Evolutionary conservation across 2,329 filamentous ascomycete genomes (phyloP), one percentile per base, ranked within the genome.

Genomic region (Sporothrix phasma): DNA sequence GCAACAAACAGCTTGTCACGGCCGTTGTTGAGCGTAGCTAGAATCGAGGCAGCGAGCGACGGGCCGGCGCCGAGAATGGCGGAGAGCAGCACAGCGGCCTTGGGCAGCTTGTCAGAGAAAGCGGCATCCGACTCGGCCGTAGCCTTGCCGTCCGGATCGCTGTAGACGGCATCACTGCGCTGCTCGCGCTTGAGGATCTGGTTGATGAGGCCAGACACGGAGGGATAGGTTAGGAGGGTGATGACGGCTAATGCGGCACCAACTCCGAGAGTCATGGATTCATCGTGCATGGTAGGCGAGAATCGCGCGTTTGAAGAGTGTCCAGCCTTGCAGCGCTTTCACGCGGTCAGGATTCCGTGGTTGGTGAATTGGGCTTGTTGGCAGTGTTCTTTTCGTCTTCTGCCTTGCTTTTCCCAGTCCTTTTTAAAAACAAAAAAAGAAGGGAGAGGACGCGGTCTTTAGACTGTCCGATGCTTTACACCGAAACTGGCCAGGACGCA

Each of bases 131-230:
- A 84, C 70, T 88, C 84, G 46, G 83, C 79, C 0, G 85, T 88
- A 37, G 86, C 87, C 67, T 81, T 79, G 58, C 89, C 89, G 74
- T 92, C 89, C 66, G 80, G 75, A 70, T 92, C 89, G 69, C 85
- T 77, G 70, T 92, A 92, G 13, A 69, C 34, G 46, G 46, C 62
- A 29, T 80, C 76, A 64, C 75, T 75, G 64, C 67, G 72, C 31
- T 66, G 70, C 65, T 73, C 69, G 49, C 70, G 68, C 56, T 64
- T 71, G 66, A 58, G 68, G 45, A 73, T 69, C 69, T 66, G 72
- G 54, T 51, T 56, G 45, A 71, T 69, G 65, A 73, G 68, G 67
- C 68, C 68, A 47, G 70, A 68, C 13, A 70, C 56, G 8, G 74
- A 69, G 2, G 74, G 74, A 13, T 70, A 47, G 24, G 74, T 71